A percentile compares a stretch with the other conserved stretches of the same genome.
Evolutionary conservation across 306 rosid genomes (phyloP).

Genomic region (Luffa acutangula): DNA sequence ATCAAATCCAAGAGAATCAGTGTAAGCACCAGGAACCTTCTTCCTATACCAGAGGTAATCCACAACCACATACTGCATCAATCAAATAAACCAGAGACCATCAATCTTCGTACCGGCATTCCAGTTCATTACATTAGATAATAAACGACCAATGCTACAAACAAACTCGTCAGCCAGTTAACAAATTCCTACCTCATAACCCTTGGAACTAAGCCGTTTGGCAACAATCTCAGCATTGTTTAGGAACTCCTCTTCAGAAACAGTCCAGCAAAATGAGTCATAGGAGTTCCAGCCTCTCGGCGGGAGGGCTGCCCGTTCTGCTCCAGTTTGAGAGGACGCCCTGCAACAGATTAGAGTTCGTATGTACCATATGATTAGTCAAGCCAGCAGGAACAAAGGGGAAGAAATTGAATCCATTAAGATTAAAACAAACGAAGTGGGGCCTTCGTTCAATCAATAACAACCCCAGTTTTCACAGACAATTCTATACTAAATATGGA

Average conservation of each 20-base stretch:
- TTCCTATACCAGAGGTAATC: slow-evolving; percentile 96
- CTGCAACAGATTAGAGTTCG: slow-evolving; percentile 40
- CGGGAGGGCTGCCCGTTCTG: slow-evolving; percentile 47
- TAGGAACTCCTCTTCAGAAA: slow-evolving; percentile 69
- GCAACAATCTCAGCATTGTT: slow-evolving; percentile 51
- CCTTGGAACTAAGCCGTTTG: slow-evolving; percentile 36
- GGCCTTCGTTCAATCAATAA: not conserved
- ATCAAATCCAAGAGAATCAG: slow-evolving; percentile 80
- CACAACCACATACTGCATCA: slow-evolving; percentile 79
- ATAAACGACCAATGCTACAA: not conserved
- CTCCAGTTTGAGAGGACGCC: slow-evolving; percentile 29
- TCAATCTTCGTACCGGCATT: not conserved
- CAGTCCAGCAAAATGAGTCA: slow-evolving; percentile 82
- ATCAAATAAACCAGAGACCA: not conserved
- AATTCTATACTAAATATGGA: not conserved
- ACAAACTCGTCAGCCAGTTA: not conserved
- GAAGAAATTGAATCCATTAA: not conserved
- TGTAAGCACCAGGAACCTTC: slow-evolving; percentile 59
- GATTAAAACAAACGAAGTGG: not conserved
- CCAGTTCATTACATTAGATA: not conserved
- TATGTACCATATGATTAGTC: too few relatives aligned
- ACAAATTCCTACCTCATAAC: slow-evolving; percentile 56
- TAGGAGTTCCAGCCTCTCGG: slow-evolving; percentile 99
- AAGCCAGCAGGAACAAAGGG: too few relatives aligned
- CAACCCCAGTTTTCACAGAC: not conserved